Base-by-base conservation (phyloP, 257 asterid species). In the Asclepias syriaca region DNA sequence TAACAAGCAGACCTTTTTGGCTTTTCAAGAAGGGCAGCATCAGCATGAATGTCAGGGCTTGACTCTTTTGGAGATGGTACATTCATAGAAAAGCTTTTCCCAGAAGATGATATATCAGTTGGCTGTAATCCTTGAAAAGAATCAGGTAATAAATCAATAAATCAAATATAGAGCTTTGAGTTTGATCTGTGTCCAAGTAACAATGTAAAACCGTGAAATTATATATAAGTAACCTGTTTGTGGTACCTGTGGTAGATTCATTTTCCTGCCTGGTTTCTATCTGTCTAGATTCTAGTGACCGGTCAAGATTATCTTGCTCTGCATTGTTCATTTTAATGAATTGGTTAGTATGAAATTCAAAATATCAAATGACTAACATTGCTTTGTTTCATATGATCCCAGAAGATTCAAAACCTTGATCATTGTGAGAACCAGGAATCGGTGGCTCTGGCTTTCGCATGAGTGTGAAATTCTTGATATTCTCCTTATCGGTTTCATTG, bases 121-220 rank as follows among this genome's bases (percentile, higher is more conserved):
- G 78, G 85, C 96, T 80, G 95, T 77, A 77, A 81, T 85, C 88
- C 97, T 91, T 91, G 84, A 85, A 84, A 84, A 84, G 70, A 77
- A 78, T 74, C 76, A 77, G 67, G 66, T 48, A 60, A 72, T 73
- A 82, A 78, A 22, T 37, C 49, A 60, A 72, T 73, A 82, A 78
- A 22, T 37, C 49, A 39, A 56, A 65, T 58, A 65, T 67, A 75
- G 34, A 74, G 27, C 75, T 67, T 39, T 46, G 73, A 75, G 43
- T 71, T 56, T 57, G 29, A 27, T 58, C 43, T 9, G 5, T 37
- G 39, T 21, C 57, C 55, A 58, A 46, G 56, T 48, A 46, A 64
- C 49, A 16, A 67, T n/a, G 71, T 48, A 39, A 43, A 68, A 29
- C n/a, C 11, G 1, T 18, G 27, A 70, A 34, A 67, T 48, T 64